A percentile compares a stretch with the other conserved stretches of the same genome.
Conservation (phyloP, 441 rosid genomes). For the Gossypium gossypioides region DNA sequence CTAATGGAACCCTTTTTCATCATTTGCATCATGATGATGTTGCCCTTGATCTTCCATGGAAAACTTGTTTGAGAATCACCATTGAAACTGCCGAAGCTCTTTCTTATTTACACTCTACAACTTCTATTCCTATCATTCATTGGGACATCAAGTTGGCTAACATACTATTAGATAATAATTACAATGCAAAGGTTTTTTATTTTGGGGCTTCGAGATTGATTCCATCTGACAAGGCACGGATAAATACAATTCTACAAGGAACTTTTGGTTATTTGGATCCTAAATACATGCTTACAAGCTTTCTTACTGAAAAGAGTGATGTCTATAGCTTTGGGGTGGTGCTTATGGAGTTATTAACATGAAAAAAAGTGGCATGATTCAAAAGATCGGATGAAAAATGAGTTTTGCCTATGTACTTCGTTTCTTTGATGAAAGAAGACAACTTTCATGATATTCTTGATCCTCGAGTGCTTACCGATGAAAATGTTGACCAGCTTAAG, state of each 20-base stretch:
- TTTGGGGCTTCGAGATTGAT: slow-evolving; percentile 26
- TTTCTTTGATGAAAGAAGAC: slow-evolving; percentile 21
- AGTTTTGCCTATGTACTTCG: slow-evolving; percentile 25
- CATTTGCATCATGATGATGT: slow-evolving; percentile 19
- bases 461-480: slow-evolving; percentile 7
- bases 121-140: slow-evolving; percentile 22
- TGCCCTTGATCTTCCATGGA: slow-evolving; percentile 15
- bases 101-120: slow-evolving; percentile 16
- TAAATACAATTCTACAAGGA: slow-evolving; percentile 24
- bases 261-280: slow-evolving; percentile 9
- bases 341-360: slow-evolving; percentile 29
- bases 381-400: slow-evolving; percentile 5
- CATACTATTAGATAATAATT: slow-evolving; percentile 20
- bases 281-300: neutral
- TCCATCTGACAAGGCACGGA: slow-evolving; percentile 13
- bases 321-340: slow-evolving; percentile 16
- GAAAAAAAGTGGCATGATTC: slow-evolving; percentile 25
- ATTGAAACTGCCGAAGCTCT: slow-evolving; percentile 9
- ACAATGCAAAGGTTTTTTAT: slow-evolving; percentile 25
- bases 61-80: slow-evolving; percentile 16
- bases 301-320: neutral
- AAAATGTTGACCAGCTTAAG: slow-evolving; percentile 16
- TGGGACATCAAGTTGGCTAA: slow-evolving; percentile 28
- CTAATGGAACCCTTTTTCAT: slow-evolving; percentile 29
- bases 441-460: slow-evolving; percentile 24